These are phyloP conservation scores for Bullera alba DNA, from an alignment of 768 basidiomycete species.

Conservation along the genomic window DNA sequence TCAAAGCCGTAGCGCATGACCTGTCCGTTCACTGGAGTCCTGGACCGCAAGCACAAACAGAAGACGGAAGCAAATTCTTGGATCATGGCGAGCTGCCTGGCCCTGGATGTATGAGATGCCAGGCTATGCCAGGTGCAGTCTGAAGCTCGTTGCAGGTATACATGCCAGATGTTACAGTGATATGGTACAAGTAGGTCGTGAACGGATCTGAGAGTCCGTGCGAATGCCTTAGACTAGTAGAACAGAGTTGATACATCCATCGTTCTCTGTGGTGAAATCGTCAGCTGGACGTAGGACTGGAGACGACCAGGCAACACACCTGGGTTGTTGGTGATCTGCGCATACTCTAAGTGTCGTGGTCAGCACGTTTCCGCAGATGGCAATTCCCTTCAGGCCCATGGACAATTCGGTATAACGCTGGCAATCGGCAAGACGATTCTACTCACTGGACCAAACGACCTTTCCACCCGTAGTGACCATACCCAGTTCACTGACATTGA, in stretches of 20 bases:
- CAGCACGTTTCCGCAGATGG: conserved; percentile 5
- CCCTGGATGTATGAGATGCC: background rate
- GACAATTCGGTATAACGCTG: background rate
- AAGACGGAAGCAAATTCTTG: background rate
- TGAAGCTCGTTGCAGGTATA: background rate
- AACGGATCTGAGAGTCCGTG: background rate
- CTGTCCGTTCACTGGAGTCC: too few species aligned
- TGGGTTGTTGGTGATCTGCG: conserved; percentile 47
- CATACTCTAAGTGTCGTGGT: conserved; percentile 51
- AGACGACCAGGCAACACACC: conserved; percentile 1
- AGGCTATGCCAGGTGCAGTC: too few species aligned
- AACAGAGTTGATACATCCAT: conserved; percentile 92
- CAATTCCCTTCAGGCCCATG: too few species aligned
- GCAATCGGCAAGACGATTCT: background rate
- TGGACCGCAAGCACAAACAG: too few species aligned
- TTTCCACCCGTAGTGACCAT: conserved; percentile 97
- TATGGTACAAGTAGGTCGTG: conserved; percentile 2
- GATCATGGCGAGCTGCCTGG: background rate
- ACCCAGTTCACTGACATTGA: conserved; percentile 96
- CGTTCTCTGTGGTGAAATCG: conserved; percentile 93
- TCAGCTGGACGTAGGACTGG: conserved; percentile 56
- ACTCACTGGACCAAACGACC: conserved; percentile 50
- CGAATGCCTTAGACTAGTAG: conserved; percentile 54
- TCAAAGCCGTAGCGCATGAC: too few species aligned
- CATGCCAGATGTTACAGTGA: background rate